Conservation (phyloP, 805 yeast species). For the Metschnikowia santaceciliae region DNA sequence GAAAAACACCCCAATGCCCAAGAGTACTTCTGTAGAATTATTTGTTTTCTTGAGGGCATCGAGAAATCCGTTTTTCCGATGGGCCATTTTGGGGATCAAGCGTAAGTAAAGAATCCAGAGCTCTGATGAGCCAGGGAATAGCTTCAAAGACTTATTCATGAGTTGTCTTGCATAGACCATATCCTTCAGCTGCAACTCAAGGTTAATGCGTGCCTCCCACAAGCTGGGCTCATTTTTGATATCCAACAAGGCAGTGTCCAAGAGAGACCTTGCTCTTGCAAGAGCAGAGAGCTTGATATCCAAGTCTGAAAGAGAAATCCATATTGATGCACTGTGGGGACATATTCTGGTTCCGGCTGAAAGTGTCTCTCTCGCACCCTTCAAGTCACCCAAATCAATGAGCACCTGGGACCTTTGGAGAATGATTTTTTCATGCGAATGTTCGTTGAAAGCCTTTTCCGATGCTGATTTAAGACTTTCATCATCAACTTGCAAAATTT, state of each 20-base stretch:
- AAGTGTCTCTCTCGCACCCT: constrained; percentile 46
- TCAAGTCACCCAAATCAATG: constrained; percentile 19
- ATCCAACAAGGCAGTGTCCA: constrained; percentile 61
- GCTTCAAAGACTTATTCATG: constrained; percentile 54
- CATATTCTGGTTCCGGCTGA: constrained; percentile 47
- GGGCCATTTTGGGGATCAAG: constrained; percentile 43
- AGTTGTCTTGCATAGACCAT: constrained; percentile 49
- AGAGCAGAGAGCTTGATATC: constrained; percentile 39
- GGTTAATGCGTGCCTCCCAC: constrained; percentile 52
- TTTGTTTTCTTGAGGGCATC: constrained; percentile 69
- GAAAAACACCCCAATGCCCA: constrained; percentile 63
- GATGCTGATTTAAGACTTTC: constrained; percentile 24
- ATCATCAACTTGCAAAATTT: constrained; percentile 7
- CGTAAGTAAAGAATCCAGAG: constrained; percentile 66
- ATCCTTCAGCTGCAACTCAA: constrained; percentile 55
- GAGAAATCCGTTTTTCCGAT: constrained; percentile 54
- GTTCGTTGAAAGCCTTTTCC: constrained; percentile 45
- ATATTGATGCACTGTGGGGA: constrained; percentile 43
- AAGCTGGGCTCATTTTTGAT: constrained; percentile 50
- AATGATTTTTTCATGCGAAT: constrained; percentile 48
- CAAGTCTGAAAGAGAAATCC: constrained; percentile 50
- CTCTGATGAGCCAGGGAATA: constrained; percentile 52
- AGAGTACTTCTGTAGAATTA: constrained; percentile 55
- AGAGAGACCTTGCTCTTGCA: constrained; percentile 63
- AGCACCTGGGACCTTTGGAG: constrained; percentile 62